Evolutionary conservation across 164 flowering plant species (phyloP), one percentile per base, ranked within the genome.

Genomic region (Piper betle): DNA sequence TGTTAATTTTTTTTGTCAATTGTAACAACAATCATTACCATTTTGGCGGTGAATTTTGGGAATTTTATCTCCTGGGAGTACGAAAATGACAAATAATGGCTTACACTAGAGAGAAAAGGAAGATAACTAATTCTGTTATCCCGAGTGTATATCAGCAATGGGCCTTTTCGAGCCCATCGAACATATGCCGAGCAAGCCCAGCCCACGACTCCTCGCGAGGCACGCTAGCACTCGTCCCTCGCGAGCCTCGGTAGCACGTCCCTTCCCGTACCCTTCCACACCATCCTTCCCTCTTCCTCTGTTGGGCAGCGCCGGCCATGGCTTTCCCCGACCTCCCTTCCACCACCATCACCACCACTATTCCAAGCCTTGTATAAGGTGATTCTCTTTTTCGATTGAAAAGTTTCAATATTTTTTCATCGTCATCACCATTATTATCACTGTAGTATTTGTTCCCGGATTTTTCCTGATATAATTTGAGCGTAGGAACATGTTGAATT

Each of bases 401-500:
- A 62, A 17, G 70, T 62, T 56, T 63, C 37, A 2, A 13, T 8
- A 13, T 40, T 4, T 18, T 33, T 8, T 55, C 20, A 8, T 10
- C 0, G 40, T 43, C 9, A 19, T 19, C n/a, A 41, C 19, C 19
- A 66, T 10, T 2, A 41, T 56, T 11, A 61, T 63, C 17, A 55
- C 2, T 66, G 19, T 41, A 77, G 71, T 7, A 13, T 19, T 33
- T 56, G 20, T 19, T 42, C 19, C 40, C 40, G 41, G 5, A 17
- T 17, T 2, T 25, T 6, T 54, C 37, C 39, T 4, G 40, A 53
- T 37, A 57, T 59, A 12, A 25, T 11, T 5, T n/a, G 48, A 18
- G 60, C 64, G 64, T 79, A 91, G 96, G 60, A 81, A 81, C 59
- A 58, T 84, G 25, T 73, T 75, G 65, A 56, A 76, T 46, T 61